Evolutionary conservation across 2,329 filamentous ascomycete species (phyloP), one percentile per base, ranked within the genome.

Genomic region (Colletotrichum tropicicola): DNA sequence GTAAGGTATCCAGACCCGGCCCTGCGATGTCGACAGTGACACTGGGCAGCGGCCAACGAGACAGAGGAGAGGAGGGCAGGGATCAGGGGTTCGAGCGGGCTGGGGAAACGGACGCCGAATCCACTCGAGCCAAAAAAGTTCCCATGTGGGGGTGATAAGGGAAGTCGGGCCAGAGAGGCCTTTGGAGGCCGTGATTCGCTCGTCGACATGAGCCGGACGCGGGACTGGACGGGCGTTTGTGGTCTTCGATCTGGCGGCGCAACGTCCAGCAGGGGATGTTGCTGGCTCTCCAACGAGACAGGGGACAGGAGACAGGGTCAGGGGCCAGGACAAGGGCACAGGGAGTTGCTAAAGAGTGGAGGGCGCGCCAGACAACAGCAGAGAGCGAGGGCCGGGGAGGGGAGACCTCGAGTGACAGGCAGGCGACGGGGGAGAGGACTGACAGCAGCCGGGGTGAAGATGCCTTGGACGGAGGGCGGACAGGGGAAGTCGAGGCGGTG

Each of bases 71-170:
- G 4, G 4, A 27, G 21, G 12, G 2, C 41, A 56, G 43, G 58
- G 58, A 39, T 47, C 41, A 54, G 49, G 59, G 43, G 52, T 6
- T 30, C 44, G 21, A 30, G 4, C 21, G 59, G 57, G 56, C 61
- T 55, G 61, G 57, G 61, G 57, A 65, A 65, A 13, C n/a, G 28
- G 27, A 19, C 39, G 37, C 12, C 4, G 55, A 55, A 37, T 27
- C 63, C 63, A 62, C 51, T 41, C 52, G 25, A 52, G 57, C 51
- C 62, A 56, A 62, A 63, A 63, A 66, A 63, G 59, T 66, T 66
- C 58, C 57, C 52, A 63, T 19, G 59, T 58, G 58, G 58, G 63
- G 58, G 58, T 58, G 63, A 63, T 62, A 63, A 66, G 63, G 52
- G 51, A 47, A 43, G n/a, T n/a, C n/a, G n/a, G n/a, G n/a, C n/a